phyloP scores from a whole-genome alignment of 371 early-diverging fungal species.

The Blakeslea trispora region DNA sequence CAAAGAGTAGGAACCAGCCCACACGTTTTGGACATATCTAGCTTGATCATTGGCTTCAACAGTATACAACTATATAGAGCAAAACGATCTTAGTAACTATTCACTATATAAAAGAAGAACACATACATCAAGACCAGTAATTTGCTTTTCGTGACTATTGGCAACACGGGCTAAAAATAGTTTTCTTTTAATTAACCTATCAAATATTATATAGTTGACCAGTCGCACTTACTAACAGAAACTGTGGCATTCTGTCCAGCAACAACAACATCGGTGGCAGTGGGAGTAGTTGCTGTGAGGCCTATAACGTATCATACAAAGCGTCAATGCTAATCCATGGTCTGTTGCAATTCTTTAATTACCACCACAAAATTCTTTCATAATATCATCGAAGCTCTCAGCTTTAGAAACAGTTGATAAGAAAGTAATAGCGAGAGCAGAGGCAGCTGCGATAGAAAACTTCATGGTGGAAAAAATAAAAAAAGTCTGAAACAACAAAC shows the following conservation, averaged over 20 bases:
- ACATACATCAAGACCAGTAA: constrained; percentile 37
- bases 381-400: constrained; percentile 43
- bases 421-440: constrained; percentile 30
- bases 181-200: neutral
- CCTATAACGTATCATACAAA: constrained; percentile 17
- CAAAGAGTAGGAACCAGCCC: constrained; percentile 28
- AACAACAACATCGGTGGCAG: constrained; percentile 12
- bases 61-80: constrained; percentile 34
- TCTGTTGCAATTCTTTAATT: constrained; percentile 4
- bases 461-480: too few species aligned
- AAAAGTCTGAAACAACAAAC: constrained; percentile 1
- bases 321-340: constrained; percentile 3
- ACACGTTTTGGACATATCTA: constrained; percentile 29
- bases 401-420: constrained; percentile 30
- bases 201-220: neutral
- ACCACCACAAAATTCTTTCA: constrained; percentile 45
- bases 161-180: constrained; percentile 27
- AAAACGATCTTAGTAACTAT: neutral
- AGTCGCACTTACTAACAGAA: constrained; percentile 32
- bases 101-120: neutral
- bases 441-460: constrained; percentile 44
- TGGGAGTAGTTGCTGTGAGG: constrained; percentile 24
- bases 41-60: constrained; percentile 23
- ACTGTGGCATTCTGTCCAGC: constrained; percentile 28
- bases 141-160: constrained; percentile 25